These are phyloP conservation scores for Starmerella sirachaensis DNA, from an alignment of 805 yeast genomes.

Conservation along the genomic window DNA sequence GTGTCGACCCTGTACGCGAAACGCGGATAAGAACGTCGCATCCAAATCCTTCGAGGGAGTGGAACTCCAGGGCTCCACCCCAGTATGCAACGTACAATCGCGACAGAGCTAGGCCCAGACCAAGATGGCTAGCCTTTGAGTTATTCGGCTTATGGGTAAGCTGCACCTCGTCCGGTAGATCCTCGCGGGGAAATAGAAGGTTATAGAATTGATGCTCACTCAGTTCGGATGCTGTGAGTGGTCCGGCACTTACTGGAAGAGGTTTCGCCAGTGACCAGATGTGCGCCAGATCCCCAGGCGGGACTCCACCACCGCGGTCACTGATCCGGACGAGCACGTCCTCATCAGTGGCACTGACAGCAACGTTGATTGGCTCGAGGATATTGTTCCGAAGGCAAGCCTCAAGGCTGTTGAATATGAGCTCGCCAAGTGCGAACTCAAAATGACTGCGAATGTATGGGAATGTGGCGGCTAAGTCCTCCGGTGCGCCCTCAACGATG, in stretches of 20 bases:
- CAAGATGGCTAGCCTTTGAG: constrained; percentile 62
- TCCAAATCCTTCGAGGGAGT: constrained; percentile 82
- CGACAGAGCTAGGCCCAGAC: constrained; percentile 86
- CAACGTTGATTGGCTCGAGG: constrained; percentile 51
- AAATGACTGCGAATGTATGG: constrained; percentile 80
- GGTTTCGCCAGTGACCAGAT: constrained; percentile 73
- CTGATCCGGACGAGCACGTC: constrained; percentile 66
- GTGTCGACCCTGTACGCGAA: constrained; percentile 62
- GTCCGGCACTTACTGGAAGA: neutral
- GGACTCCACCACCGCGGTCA: constrained; percentile 84
- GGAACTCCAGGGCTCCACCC: constrained; percentile 81
- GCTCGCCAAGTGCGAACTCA: constrained; percentile 77
- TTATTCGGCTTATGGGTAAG: constrained; percentile 45
- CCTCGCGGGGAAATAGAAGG: constrained; percentile 19
- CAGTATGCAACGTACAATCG: constrained; percentile 90
- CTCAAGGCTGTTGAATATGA: constrained; percentile 71
- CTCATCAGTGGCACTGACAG: constrained; percentile 54
- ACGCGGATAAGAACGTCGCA: constrained; percentile 74
- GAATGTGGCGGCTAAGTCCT: constrained; percentile 43
- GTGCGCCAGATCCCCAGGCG: constrained; percentile 41
- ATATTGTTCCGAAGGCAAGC: constrained; percentile 52
- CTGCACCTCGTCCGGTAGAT: constrained; percentile 8
- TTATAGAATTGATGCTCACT: constrained; percentile 18
- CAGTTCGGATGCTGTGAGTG: constrained; percentile 16
- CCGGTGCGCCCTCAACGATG: constrained; percentile 47